Percentiles rank a stretch among this genome's conserved stretches.
Evolutionary conservation across 1,284 basidiomycete genomes (phyloP).

Genomic region (Volvariella volvacea): DNA sequence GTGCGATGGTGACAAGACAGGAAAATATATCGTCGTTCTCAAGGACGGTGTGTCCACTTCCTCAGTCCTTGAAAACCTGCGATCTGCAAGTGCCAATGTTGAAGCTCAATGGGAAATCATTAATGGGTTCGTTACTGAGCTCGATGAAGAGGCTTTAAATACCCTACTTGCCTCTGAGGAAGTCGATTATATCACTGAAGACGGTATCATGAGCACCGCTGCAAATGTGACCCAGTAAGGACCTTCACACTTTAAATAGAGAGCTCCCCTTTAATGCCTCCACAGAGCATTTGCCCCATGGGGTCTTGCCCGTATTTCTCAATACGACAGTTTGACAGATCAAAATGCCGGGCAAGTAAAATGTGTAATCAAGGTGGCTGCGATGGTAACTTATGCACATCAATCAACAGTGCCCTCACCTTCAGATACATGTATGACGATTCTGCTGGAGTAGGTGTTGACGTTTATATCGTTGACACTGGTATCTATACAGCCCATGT

Average conservation of each 20-base stretch:
- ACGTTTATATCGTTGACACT: conserved; percentile 24
- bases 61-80: no score
- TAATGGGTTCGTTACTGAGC: no score
- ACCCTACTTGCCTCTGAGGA: conserved; percentile 26
- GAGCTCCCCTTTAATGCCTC: neutral
- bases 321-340: no score
- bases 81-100: no score
- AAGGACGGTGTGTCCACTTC: no score
- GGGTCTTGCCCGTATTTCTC: conserved; percentile 23
- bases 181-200: conserved; percentile 65
- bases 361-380: no score
- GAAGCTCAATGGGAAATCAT: no score
- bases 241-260: neutral
- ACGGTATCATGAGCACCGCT: conserved; percentile 47
- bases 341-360: no score
- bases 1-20: no score
- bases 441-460: conserved; percentile 25
- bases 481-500: neutral
- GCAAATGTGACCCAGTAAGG: conserved; percentile 13
- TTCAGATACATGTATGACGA: conserved; percentile 25
- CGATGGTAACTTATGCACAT: conserved; percentile 3
- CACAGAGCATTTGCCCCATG: conserved; percentile 22
- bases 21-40: no score
- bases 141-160: neutral
- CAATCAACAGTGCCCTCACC: neutral